Base-by-base conservation (phyloP, 75 land plant species). In the Pinus taeda region DNA sequence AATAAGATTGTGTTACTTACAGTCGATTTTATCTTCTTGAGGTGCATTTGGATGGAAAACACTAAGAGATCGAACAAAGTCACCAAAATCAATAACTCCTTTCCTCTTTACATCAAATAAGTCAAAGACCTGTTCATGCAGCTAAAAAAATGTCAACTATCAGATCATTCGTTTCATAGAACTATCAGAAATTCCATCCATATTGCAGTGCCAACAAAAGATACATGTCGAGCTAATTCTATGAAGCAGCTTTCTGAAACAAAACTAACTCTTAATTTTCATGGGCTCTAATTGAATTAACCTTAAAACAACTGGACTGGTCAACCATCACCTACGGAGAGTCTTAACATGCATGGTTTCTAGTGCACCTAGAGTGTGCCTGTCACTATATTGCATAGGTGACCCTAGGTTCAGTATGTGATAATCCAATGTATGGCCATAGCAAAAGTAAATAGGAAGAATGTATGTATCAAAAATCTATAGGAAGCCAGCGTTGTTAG, bases 41-140 rank as follows among this genome's bases (percentile, higher is more conserved):
- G 97, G 83, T 57, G 92, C 94, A 84, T 85, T 91, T 39, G 98
- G 98, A 80, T 95, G 98, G 79, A 95, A 95, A 20, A 95, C 97
- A 84, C 86, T 91, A 17, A 95, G 94, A 75, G 94, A 80, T 73
- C 94, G 88, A 64, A 95, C 98, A 81, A 95, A 95, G 70, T 95
- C 98, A 49, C 94, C 89, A 77, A 95, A 95, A 78, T 95, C 97
- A 76, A 95, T 86, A 36, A 93, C 88, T 3, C 97, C 97, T 67
- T 81, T 90, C 56, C 73, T 85, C 84, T 93, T 93, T 15, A 85
- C 90, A 84, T 95, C 98, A 86, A 95, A 95, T 61, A 93, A 70
- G 76, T 95, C 89, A 91, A 95, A 95, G 13, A 95, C 89, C 98
- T 95, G 90, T 83, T 30, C 42, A 58, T 39, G 21, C 9, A 66